Conservation (phyloP, 176 grass and related monocot genomes). For the Oryza coarctata region DNA sequence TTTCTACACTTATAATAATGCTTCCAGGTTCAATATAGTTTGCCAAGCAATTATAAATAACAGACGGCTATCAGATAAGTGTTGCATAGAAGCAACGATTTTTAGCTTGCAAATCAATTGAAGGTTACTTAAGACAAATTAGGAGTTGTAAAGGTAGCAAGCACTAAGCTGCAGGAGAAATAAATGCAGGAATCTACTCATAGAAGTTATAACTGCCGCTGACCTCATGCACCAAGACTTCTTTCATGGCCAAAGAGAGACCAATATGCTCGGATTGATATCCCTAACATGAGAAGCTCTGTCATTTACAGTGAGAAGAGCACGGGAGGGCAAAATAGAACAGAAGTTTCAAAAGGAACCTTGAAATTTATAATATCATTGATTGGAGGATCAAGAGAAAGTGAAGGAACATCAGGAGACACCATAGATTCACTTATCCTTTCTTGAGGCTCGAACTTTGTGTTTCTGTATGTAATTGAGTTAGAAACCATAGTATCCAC, state of each 20-base stretch:
- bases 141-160: slow-evolving; percentile 18
- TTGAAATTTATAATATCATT: slow-evolving; percentile 75
- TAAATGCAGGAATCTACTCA: slow-evolving; percentile 18
- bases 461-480: slow-evolving; percentile 83
- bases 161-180: slow-evolving; percentile 23
- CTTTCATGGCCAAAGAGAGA: slow-evolving; percentile 76
- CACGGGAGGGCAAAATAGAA: slow-evolving; percentile 23
- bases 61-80: not conserved
- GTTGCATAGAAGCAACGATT: slow-evolving; percentile 15
- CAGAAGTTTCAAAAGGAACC: slow-evolving; percentile 41
- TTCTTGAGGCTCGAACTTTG: slow-evolving; percentile 57
- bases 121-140: slow-evolving; percentile 8
- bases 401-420: slow-evolving; percentile 51
- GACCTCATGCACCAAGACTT: slow-evolving; percentile 87
- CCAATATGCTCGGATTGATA: slow-evolving; percentile 71
- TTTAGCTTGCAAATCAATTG: slow-evolving; percentile 3
- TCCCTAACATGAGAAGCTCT: slow-evolving; percentile 52
- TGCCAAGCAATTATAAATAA: not conserved
- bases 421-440: slow-evolving; percentile 53
- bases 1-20: too few relatives aligned
- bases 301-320: slow-evolving; percentile 40
- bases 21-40: slow-evolving; percentile 19
- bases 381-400: slow-evolving; percentile 72
- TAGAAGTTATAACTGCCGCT: slow-evolving; percentile 25
- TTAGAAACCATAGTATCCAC: slow-evolving; percentile 93